Base-by-base conservation (phyloP, 345 rosid species). In the Lepidium africanum region DNA sequence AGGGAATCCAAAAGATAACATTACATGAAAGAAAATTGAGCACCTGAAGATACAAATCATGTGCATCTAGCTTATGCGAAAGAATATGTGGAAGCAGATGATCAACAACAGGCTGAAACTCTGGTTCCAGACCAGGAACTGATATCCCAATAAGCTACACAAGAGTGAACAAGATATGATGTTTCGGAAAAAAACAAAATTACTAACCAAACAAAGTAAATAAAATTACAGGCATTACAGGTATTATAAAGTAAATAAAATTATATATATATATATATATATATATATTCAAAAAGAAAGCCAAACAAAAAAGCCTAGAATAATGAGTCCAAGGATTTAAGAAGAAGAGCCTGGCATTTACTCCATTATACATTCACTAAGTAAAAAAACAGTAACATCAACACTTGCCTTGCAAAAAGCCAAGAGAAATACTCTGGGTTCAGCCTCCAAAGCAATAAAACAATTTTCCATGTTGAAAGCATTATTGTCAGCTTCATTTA, bases 41-140 rank as follows among this genome's bases (percentile, higher is more conserved):
- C 59, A 89, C 96, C 93, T 85, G 89, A 73, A 89, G 96, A 84
- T 89, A 82, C 81, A 87, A 72, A 70, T 89, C 88, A 25, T 83
- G 81, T 52, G 81, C 79, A 70, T 87, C 96, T 69, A 81, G 96
- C 67, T 82, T 89, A 84, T 85, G 92, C n/a, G 83, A 79, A 40
- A 77, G 30, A 54, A 89, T 87, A 58, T 78, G 80, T 2, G 93
- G 96, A 74, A 89, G 77, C 67, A 89, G 72, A 72, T 87, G 89
- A 83, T 75, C 86, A 42, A 89, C 83, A 71, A 89, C 91, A 19
- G 93, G 93, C 70, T 87, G 96, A 70, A 89, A 89, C 77, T 87
- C 96, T 11, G 89, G 89, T 56, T 85, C 93, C 65, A 89, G 93
- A 64, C 93, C 85, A 74, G 81, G 38, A 53, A 87, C 82, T 2